Evolutionary conservation across 306 rosid species (phyloP).

Genomic region (Malus orientalis): DNA sequence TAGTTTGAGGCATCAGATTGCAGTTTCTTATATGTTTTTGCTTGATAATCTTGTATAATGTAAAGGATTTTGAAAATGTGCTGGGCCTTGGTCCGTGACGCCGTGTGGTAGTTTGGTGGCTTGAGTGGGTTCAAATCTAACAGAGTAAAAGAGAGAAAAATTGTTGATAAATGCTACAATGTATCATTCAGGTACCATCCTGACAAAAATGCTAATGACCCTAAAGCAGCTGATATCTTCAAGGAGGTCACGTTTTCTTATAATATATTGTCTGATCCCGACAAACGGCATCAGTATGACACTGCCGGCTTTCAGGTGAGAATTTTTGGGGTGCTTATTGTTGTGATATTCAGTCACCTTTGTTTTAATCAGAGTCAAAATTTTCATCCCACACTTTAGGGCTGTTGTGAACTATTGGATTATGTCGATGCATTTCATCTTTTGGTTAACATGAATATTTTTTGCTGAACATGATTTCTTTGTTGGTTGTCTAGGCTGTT

Average conservation of each 20-base stretch:
- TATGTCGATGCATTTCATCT: background rate
- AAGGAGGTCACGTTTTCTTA: constrained; percentile 94
- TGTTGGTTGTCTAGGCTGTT: constrained; percentile 56
- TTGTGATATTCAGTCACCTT: constrained; percentile 6
- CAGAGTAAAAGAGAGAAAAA: background rate
- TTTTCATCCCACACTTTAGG: constrained; percentile 4
- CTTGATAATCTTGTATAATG: constrained; percentile 15
- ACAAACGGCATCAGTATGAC: constrained; percentile 83
- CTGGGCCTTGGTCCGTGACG: background rate
- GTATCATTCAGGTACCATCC: constrained; percentile 80
- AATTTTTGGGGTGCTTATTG: constrained; percentile 5
- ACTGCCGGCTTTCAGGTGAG: constrained; percentile 94
- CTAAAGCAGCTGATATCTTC: constrained; percentile 93
- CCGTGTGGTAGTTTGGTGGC: background rate
- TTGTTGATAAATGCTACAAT: constrained; percentile 5
- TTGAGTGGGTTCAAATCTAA: background rate
- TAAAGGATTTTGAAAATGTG: constrained; percentile 3
- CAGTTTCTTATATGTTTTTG: background rate
- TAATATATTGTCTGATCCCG: constrained; percentile 79
- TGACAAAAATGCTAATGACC: constrained; percentile 96
- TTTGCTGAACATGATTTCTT: constrained; percentile 14
- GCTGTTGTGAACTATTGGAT: background rate
- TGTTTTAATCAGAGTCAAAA: constrained; percentile 2
- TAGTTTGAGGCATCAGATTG: background rate
- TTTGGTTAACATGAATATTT: background rate